Conservation (phyloP, 202 grass and related monocot genomes). For the Bolboschoenoplectus hybrid region DNA sequence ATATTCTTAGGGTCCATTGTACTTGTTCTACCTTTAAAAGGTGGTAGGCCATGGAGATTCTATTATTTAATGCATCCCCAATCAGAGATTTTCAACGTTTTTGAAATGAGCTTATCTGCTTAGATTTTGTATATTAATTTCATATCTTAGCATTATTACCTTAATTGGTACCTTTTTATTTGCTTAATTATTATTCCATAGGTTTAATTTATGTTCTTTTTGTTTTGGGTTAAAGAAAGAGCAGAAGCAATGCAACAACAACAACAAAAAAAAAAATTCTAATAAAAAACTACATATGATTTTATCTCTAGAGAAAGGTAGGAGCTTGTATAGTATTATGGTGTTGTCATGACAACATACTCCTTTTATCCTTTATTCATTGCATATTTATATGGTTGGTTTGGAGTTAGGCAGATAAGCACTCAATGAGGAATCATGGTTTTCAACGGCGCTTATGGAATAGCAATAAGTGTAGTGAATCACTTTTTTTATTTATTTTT, state of each 20-base stretch:
- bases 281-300: background rate
- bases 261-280: background rate
- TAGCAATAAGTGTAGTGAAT: conserved; percentile 8
- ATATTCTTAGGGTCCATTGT: conserved; percentile 40
- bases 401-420: conserved; percentile 39
- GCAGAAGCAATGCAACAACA: background rate
- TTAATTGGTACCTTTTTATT: background rate
- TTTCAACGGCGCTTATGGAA: background rate
- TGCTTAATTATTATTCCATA: background rate
- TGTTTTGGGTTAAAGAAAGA: background rate
- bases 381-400: conserved; percentile 32
- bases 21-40: conserved; percentile 42
- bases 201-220: background rate
- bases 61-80: conserved; percentile 34
- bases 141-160: background rate
- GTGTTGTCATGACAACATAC: conserved; percentile 9
- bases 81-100: conserved; percentile 22
- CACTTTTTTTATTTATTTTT: background rate
- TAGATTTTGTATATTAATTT: conserved; percentile 28
- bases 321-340: conserved; percentile 8
- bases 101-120: conserved; percentile 27
- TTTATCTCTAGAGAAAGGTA: background rate
- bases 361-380: conserved; percentile 22
- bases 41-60: conserved; percentile 40
- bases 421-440: conserved; percentile 28